Evolutionary conservation across 768 basidiomycete species (phyloP).

Genomic region (Neoboletus subvelutipes): DNA sequence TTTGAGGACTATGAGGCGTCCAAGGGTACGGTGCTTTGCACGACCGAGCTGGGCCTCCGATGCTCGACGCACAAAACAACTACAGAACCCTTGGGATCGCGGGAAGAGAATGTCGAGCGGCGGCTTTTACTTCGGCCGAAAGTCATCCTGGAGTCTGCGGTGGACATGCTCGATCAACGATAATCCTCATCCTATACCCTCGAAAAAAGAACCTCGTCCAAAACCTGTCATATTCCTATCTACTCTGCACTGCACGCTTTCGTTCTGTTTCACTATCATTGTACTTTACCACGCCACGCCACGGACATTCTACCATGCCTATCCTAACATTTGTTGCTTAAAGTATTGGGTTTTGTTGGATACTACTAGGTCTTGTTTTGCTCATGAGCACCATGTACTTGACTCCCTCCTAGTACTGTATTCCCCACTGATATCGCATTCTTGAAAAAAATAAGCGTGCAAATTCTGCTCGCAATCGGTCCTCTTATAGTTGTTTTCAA

Average conservation of each 20-base stretch:
- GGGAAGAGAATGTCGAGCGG: slow-evolving; percentile 50
- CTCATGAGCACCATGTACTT: slow-evolving; percentile 3
- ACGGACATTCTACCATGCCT: slow-evolving; percentile 17
- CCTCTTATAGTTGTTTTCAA: background rate
- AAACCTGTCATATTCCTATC: background rate
- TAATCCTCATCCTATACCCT: slow-evolving; percentile 3
- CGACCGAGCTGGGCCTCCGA: slow-evolving; percentile 69
- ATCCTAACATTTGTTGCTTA: slow-evolving; percentile 4
- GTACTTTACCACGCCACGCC: slow-evolving; percentile 11
- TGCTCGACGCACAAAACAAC: slow-evolving; percentile 53
- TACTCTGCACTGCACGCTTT: background rate
- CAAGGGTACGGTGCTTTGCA: slow-evolving; percentile 56
- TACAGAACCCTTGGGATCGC: slow-evolving; percentile 25
- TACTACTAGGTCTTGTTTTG: slow-evolving; percentile 3
- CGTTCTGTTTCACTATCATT: slow-evolving; percentile 9
- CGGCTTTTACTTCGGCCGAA: slow-evolving; percentile 68
- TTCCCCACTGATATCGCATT: background rate
- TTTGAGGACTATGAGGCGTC: slow-evolving; percentile 60
- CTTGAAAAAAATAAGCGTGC: background rate
- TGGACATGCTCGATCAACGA: slow-evolving; percentile 45
- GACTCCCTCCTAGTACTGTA: background rate
- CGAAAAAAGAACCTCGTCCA: background rate
- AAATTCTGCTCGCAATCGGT: background rate
- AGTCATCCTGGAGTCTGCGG: slow-evolving; percentile 72
- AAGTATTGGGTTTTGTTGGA: slow-evolving; percentile 1